These are phyloP conservation scores for Keithomyces neogunnii DNA, from an alignment of 2,329 filamentous ascomycete genomes.

Conservation along the genomic window DNA sequence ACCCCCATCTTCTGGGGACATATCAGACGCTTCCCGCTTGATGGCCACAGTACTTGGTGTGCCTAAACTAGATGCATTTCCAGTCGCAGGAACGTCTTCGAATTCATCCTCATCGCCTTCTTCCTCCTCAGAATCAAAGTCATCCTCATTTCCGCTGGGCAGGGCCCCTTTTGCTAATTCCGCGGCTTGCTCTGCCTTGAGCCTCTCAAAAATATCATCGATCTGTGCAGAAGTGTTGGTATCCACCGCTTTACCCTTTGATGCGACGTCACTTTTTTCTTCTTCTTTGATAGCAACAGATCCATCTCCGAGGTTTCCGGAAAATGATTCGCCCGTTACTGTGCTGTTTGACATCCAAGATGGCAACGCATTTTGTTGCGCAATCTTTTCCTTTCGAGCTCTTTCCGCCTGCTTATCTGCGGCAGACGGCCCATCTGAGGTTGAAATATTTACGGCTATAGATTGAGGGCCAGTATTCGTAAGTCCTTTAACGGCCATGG, in stretches of 20 bases:
- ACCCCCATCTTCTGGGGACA: constrained; percentile 8
- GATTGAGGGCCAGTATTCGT: constrained; percentile 58
- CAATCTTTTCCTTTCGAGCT: constrained; percentile 56
- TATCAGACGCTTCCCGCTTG: constrained; percentile 26
- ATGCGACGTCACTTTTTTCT: constrained; percentile 34
- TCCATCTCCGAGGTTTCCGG: constrained; percentile 17
- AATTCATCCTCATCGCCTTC: constrained; percentile 37
- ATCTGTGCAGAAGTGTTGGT: constrained; percentile 49
- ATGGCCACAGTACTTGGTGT: constrained; percentile 23
- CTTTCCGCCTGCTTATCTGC: constrained; percentile 58
- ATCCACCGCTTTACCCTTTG: constrained; percentile 29
- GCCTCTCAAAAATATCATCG: constrained; percentile 58
- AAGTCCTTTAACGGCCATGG: constrained; percentile 62
- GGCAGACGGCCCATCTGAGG: constrained; percentile 55
- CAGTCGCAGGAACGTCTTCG: constrained; percentile 38
- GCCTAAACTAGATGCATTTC: constrained; percentile 19
- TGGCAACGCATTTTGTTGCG: constrained; percentile 61
- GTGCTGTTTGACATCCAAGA: constrained; percentile 66
- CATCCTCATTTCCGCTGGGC: constrained; percentile 24
- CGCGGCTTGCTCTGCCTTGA: constrained; percentile 52
- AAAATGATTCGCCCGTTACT: constrained; percentile 55
- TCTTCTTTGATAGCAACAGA: constrained; percentile 26
- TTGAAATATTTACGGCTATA: constrained; percentile 62
- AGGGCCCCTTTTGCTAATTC: constrained; percentile 25
- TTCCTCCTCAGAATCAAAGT: constrained; percentile 26